Evolutionary conservation across 805 yeast genomes (phyloP).

Genomic region (Candida boidinii): DNA sequence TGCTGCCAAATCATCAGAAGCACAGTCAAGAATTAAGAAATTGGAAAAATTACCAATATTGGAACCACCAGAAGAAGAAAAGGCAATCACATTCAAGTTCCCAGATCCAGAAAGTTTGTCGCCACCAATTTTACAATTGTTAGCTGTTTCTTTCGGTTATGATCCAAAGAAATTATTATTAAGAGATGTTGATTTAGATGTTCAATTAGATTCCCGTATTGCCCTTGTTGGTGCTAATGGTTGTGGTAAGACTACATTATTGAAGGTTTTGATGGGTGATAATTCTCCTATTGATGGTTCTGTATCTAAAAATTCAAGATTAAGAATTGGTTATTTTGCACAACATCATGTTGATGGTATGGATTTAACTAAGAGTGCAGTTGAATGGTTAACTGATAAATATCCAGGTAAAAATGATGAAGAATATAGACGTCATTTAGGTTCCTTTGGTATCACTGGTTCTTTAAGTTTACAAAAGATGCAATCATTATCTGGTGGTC

Average conservation of each 20-base stretch:
- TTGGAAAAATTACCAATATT: conserved; percentile 88
- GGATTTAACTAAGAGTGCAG: conserved; percentile 82
- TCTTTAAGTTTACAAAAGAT: conserved; percentile 87
- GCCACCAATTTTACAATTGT: conserved; percentile 88
- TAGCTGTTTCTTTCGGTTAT: conserved; percentile 83
- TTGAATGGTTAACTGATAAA: conserved; percentile 84
- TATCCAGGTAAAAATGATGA: conserved; percentile 94
- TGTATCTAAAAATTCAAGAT: conserved; percentile 71
- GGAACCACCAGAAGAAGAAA: conserved; percentile 93
- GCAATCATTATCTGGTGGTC: conserved; percentile 93
- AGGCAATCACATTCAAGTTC: conserved; percentile 74
- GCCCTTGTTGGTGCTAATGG: conserved; percentile 99
- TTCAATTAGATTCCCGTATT: conserved; percentile 89
- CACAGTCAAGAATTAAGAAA: conserved; percentile 95
- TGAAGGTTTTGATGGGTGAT: conserved; percentile 77
- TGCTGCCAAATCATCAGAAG: conserved; percentile 96
- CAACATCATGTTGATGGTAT: conserved; percentile 98
- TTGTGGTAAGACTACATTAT: conserved; percentile 95
- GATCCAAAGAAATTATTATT: conserved; percentile 54
- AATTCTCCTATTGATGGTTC: conserved; percentile 69
- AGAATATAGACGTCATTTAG: conserved; percentile 93
- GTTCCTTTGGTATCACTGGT: conserved; percentile 96
- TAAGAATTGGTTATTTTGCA: conserved; percentile 94
- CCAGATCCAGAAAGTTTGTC: conserved; percentile 92
- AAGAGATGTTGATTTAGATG: conserved; percentile 75